These are phyloP conservation scores for Pleurotus tuoliensis DNA, from an alignment of 768 basidiomycete genomes.

Conservation along the genomic window DNA sequence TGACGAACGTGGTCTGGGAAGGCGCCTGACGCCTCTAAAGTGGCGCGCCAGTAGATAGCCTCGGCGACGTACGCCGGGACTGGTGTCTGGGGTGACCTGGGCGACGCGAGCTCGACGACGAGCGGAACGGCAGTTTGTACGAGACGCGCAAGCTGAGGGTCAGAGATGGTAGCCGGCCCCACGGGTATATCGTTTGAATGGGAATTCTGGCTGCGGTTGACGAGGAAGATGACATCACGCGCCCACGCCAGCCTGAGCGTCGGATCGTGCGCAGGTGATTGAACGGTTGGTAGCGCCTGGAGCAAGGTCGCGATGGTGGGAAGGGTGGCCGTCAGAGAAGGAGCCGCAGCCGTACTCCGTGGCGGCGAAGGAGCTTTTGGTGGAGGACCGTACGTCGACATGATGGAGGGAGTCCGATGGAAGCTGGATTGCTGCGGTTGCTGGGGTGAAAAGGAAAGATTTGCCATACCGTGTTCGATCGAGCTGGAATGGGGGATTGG, in stretches of 20 bases:
- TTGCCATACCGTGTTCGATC: conserved; percentile 12
- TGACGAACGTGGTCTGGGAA: conserved; percentile 61
- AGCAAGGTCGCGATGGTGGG: conserved; percentile 62
- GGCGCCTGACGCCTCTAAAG: conserved; percentile 67
- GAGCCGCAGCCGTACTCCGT: conserved; percentile 27
- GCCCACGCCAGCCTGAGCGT: conserved; percentile 70
- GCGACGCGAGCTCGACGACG: conserved; percentile 52
- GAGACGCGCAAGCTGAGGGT: conserved; percentile 57
- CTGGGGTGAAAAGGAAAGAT: conserved; percentile 10
- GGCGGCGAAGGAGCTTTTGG: conserved; percentile 41
- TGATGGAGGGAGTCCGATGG: conserved; percentile 18
- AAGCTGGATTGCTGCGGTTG: conserved; percentile 17
- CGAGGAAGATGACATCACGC: conserved; percentile 76
- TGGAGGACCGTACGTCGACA: conserved; percentile 42
- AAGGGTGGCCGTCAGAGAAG: conserved; percentile 62
- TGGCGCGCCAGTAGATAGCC: conserved; percentile 73
- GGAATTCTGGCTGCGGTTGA: conserved; percentile 50
- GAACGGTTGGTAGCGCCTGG: conserved; percentile 46
- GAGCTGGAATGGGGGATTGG: conserved; percentile 13
- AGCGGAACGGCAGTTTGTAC: conserved; percentile 62
- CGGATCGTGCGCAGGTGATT: conserved; percentile 54
- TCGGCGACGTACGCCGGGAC: conserved; percentile 53
- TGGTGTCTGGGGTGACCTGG: conserved; percentile 16
- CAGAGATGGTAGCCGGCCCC: conserved; percentile 52
- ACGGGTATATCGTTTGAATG: conserved; percentile 35